Conservation (phyloP, 306 rosid genomes). For the Gastrolobium bilobum region DNA sequence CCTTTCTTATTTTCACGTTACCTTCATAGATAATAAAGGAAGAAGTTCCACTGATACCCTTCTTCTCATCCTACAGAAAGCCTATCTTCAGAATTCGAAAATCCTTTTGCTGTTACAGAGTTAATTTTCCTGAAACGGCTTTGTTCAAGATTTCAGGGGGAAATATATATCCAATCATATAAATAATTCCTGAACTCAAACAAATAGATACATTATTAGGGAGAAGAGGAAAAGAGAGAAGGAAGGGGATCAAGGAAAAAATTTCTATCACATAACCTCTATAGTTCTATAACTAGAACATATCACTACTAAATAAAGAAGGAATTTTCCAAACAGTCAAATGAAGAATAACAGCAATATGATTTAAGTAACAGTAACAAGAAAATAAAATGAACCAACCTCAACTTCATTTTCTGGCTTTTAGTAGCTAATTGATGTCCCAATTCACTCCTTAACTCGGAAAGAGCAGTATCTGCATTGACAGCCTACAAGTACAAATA, state of each 20-base stretch:
- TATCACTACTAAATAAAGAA: background rate
- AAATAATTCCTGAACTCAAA: background rate
- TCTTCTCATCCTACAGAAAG: background rate
- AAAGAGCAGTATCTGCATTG: slow-evolving; percentile 67
- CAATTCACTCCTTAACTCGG: slow-evolving; percentile 83
- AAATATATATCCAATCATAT: background rate
- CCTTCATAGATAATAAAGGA: background rate
- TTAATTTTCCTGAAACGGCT: background rate
- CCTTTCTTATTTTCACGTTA: background rate
- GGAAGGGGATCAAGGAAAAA: background rate
- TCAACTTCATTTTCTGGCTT: slow-evolving; percentile 72
- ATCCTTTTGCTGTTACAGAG: background rate
- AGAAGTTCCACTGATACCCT: background rate
- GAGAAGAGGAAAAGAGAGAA: background rate
- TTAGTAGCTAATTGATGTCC: slow-evolving; percentile 86
- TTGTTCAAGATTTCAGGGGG: background rate
- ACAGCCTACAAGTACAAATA: slow-evolving; percentile 71
- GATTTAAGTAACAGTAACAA: background rate
- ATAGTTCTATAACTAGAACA: background rate
- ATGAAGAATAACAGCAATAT: slow-evolving; percentile 9
- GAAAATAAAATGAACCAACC: slow-evolving; percentile 59
- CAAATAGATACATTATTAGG: background rate
- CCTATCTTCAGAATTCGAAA: background rate
- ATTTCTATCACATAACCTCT: background rate
- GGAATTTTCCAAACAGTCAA: slow-evolving; percentile 10